Percentiles rank a stretch among this genome's conserved stretches.
phyloP scores from a whole-genome alignment of 1,284 basidiomycete species.

The Stygiomarasmius scandens region DNA sequence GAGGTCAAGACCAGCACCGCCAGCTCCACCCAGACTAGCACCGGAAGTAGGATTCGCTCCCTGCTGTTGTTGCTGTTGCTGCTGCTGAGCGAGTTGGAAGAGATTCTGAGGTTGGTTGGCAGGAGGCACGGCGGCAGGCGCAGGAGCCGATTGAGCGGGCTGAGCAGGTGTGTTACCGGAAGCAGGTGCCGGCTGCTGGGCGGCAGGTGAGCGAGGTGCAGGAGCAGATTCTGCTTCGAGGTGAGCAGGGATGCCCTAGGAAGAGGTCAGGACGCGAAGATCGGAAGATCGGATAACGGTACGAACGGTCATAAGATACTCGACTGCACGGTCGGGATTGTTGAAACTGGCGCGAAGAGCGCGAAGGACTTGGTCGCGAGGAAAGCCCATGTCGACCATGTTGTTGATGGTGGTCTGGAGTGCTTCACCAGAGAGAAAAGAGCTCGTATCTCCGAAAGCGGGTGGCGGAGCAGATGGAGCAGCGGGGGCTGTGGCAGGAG shows the following conservation, averaged over 20 bases:
- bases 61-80: constrained; percentile 38
- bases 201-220: constrained; percentile 36
- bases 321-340: constrained; percentile 97
- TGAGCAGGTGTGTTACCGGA: constrained; percentile 41
- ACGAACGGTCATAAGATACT: constrained; percentile 93
- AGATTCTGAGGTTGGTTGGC: constrained; percentile 64
- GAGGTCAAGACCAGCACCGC: constrained; percentile 45
- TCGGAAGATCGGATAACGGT: constrained; percentile 5
- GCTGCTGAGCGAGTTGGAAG: constrained; percentile 81
- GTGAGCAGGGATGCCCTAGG: constrained; percentile 82
- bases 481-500: constrained; percentile 37
- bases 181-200: constrained; percentile 28
- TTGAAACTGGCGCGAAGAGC: constrained; percentile 96
- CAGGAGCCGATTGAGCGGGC: constrained; percentile 31
- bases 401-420: constrained; percentile 78
- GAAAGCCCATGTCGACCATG: constrained; percentile 96
- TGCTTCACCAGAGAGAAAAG: constrained; percentile 75
- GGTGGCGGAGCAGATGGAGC: constrained; percentile 39
- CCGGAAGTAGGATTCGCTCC: constrained; percentile 19
- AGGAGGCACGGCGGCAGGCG: constrained; percentile 38
- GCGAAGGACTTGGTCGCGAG: constrained; percentile 81
- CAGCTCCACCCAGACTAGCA: constrained; percentile 34
- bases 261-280: constrained; percentile 12
- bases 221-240: constrained; percentile 53
- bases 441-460: constrained; percentile 50